phyloP scores from a whole-genome alignment of 805 yeast genomes.

The Pichia phayaonensis region DNA sequence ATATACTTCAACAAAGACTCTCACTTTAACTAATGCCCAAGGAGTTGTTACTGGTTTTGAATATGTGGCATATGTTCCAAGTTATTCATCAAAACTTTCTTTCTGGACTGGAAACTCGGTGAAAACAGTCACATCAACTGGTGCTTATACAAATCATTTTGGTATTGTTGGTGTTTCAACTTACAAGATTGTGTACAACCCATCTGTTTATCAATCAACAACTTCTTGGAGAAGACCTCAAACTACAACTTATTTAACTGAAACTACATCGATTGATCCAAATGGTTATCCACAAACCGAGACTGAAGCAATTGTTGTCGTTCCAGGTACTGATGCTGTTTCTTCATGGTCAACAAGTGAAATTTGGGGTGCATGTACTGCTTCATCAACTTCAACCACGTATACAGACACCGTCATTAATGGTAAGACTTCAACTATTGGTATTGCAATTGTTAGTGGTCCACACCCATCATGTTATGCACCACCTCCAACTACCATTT shows the following conservation, averaged over 20 bases:
- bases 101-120: slow-evolving; percentile 2
- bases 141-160: background rate
- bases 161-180: slow-evolving; percentile 1
- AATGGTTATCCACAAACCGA: slow-evolving; percentile 4
- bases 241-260: background rate
- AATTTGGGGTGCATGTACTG: background rate
- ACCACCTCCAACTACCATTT: slow-evolving; percentile 2
- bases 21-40: background rate
- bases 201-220: slow-evolving; percentile 1
- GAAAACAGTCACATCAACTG: background rate
- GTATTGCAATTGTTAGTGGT: background rate
- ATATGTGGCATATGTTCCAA: slow-evolving; percentile 1
- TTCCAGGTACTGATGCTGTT: background rate
- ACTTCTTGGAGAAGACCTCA: background rate
- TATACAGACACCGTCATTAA: background rate
- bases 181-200: background rate
- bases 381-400: background rate
- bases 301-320: slow-evolving; percentile 2
- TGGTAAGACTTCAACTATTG: background rate
- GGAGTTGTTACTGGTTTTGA: background rate
- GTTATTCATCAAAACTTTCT: background rate
- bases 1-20: background rate
- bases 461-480: slow-evolving; percentile 1
- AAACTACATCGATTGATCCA: background rate
- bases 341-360: slow-evolving; percentile 1